Conservation (phyloP, 768 basidiomycete species). For the Suillus paluster region DNA sequence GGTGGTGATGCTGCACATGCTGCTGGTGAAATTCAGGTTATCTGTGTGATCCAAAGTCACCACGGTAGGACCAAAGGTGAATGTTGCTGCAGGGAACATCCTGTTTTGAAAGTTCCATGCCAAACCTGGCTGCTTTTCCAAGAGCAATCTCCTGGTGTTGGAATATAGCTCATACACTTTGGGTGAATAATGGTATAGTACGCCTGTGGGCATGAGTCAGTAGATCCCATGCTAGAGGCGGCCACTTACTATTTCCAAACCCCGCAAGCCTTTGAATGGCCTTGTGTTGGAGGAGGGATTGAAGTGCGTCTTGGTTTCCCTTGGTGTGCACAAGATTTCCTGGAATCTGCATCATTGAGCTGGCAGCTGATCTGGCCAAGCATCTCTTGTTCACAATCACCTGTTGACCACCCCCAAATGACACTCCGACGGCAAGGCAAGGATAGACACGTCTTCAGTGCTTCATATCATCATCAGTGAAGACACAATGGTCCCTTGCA, state of each 20-base stretch:
- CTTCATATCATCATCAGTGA: not conserved
- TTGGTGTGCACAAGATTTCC: not conserved
- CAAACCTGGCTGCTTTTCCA: constrained; percentile 12
- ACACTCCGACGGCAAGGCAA: constrained; percentile 25
- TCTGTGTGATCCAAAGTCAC: constrained; percentile 30
- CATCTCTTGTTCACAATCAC: not conserved
- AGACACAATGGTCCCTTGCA: not conserved
- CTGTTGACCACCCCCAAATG: constrained; percentile 34
- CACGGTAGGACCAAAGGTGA: constrained; percentile 34
- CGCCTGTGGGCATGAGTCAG: constrained; percentile 5
- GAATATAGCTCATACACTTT: constrained; percentile 23
- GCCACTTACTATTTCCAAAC: constrained; percentile 21
- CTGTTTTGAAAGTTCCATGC: constrained; percentile 29
- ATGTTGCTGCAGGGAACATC: constrained; percentile 28
- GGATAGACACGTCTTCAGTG: constrained; percentile 22
- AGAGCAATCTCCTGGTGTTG: not conserved
- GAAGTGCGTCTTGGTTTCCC: not conserved
- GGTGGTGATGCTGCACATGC: constrained; percentile 37
- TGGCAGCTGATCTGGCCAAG: not conserved
- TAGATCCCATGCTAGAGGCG: too few relatives aligned
- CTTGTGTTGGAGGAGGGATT: constrained; percentile 1
- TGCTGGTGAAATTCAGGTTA: constrained; percentile 32
- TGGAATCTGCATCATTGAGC: too few relatives aligned
- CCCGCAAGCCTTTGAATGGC: constrained; percentile 23
- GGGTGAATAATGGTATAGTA: constrained; percentile 26